Base-by-base conservation (phyloP, 108 stramenopile genomes). In the Nitzschia sp. region DNA sequence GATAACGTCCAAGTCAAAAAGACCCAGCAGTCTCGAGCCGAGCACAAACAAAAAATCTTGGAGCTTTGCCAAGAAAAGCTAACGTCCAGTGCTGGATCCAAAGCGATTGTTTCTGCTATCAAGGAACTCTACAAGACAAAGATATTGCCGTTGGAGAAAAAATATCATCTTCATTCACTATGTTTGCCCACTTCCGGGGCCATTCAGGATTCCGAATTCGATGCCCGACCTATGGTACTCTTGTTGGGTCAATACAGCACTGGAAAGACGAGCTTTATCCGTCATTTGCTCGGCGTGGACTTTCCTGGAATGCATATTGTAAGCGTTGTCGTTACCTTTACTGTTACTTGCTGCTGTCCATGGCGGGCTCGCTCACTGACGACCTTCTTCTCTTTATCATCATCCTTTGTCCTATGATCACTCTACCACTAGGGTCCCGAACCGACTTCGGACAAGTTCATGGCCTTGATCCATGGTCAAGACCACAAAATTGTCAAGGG, bases 151-250 rank as follows among this genome's bases (percentile, higher is more conserved):
- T 74, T 95, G 38, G 94, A 95, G 66, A 53, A 87, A 27, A 76
- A 83, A 6, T 96, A 91, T 41, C 90, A 94, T 53, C 97, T 98
- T 76, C 92, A 97, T 75, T 94, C 94, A 9, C 97, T 96, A 3
- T 90, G 91, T 2, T 72, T 98, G 31, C 89, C 91, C 41, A 93
- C 96, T 32, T 80, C 29, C 66, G 87, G 48, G 13, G 48, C 48
- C 21, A 50, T 50, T 50, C 48, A 50, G 19, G 48, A 50, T n/a
- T 79, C 93, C 3, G 98, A 98, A 79, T 98, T 98, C 73, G 98
- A 95, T 62, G 86, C 96, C 16, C 97, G 94, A 55, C 98, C 98
- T 3, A 91, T 95, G 89, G 96, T 98, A 9, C 75, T 98, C 32
- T 72, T 98, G 58, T 64, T 97, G 26, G 97, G 96, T 4, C 96